Conservation (phyloP, 2,329 filamentous ascomycete genomes). For the Ceratocystis cacaofunesta region DNA sequence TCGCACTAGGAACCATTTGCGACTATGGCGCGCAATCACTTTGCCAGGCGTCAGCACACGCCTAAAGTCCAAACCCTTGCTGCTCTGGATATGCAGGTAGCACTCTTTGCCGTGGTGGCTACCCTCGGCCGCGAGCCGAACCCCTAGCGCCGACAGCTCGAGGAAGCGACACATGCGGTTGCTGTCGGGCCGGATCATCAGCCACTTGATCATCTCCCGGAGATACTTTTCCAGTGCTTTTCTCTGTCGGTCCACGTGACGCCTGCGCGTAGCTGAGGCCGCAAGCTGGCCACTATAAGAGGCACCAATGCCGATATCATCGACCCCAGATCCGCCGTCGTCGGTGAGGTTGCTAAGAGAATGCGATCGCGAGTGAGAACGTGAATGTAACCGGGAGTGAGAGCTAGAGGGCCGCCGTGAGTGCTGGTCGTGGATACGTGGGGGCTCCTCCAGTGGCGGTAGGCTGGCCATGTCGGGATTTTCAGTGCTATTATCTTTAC, state of each 20-base stretch:
- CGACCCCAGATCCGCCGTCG: constrained; percentile 30
- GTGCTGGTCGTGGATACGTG: constrained; percentile 13
- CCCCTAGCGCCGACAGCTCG: constrained; percentile 83
- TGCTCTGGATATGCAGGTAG: constrained; percentile 78
- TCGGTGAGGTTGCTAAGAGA: constrained; percentile 26
- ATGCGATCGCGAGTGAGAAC: not conserved
- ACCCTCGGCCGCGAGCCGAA: constrained; percentile 83
- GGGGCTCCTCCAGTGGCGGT: constrained; percentile 22
- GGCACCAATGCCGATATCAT: constrained; percentile 20
- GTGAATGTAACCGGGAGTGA: not conserved
- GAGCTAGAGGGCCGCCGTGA: not conserved
- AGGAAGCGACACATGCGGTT: constrained; percentile 92
- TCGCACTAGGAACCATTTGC: constrained; percentile 95
- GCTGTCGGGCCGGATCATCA: constrained; percentile 92
- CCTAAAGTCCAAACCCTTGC: constrained; percentile 75
- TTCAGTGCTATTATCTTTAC: not conserved
- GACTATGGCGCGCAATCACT: constrained; percentile 67
- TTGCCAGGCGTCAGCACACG: constrained; percentile 64
- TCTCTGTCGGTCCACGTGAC: constrained; percentile 70
- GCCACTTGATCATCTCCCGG: constrained; percentile 84
- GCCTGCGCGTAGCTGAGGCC: constrained; percentile 34
- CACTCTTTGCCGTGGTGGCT: constrained; percentile 98
- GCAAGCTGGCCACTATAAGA: constrained; percentile 35
- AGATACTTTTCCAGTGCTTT: constrained; percentile 79
- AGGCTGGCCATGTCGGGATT: not conserved